phyloP scores from a whole-genome alignment of 495 filamentous ascomycete species.

The Hyaloscypha finlandica region DNA sequence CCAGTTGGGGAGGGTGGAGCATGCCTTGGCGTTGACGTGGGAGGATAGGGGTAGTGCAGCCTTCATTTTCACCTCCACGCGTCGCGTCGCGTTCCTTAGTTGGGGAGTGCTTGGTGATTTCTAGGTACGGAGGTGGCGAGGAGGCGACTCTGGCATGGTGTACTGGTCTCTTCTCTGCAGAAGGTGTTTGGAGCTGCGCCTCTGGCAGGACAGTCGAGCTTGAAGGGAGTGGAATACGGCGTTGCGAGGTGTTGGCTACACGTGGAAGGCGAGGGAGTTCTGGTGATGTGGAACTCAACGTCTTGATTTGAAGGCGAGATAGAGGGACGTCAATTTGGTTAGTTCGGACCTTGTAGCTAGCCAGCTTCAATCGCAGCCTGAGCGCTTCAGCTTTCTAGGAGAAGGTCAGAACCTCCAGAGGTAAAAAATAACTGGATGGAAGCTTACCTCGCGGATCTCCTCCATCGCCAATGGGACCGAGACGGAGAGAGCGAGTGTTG shows the following conservation, averaged over 20 bases:
- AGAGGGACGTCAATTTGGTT: conserved; percentile 52
- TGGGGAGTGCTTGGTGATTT: background rate
- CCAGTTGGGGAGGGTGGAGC: conserved; percentile 12
- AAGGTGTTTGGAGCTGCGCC: conserved; percentile 6
- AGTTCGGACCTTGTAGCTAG: conserved; percentile 55
- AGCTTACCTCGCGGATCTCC: conserved; percentile 14
- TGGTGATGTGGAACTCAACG: background rate
- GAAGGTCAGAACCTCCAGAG: conserved; percentile 5
- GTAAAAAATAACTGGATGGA: background rate
- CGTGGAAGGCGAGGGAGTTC: background rate
- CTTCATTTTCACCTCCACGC: background rate
- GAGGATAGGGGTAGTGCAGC: conserved; percentile 21
- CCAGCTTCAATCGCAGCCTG: conserved; percentile 50
- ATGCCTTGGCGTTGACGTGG: conserved; percentile 21
- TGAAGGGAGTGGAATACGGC: background rate
- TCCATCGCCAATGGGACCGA: background rate
- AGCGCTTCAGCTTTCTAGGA: conserved; percentile 51
- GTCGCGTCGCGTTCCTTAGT: background rate
- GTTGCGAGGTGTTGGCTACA: background rate
- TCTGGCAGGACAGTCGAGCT: background rate
- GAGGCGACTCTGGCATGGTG: conserved; percentile 6
- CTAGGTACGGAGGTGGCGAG: conserved; percentile 13
- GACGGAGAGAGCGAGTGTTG: conserved; percentile 11
- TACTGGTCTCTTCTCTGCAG: background rate
- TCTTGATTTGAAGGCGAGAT: conserved; percentile 25